Conservation (phyloP, 305 asterid species). For the Fraxinus sp. region DNA sequence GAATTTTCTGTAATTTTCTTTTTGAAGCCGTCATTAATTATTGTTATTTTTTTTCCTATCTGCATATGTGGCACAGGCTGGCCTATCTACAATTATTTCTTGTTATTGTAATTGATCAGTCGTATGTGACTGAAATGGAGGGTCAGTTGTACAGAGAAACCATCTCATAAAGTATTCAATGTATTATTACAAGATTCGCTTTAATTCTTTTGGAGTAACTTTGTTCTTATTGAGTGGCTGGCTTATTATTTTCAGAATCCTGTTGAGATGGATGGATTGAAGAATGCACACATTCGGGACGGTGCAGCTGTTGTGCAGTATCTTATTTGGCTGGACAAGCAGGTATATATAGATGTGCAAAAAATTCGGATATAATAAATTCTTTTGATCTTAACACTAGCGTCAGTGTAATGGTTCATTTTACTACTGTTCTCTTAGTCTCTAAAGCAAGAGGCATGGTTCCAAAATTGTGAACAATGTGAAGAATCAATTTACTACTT, state of each 20-base stretch:
- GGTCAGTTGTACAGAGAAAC: slow-evolving; percentile 1
- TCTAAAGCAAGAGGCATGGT: slow-evolving; percentile 1
- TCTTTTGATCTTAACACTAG: slow-evolving; percentile 1
- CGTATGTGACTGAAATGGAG: neutral
- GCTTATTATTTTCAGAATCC: slow-evolving; percentile 62
- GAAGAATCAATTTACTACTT: neutral
- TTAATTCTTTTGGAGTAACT: neutral
- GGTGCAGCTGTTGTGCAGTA: slow-evolving; percentile 98
- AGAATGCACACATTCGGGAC: slow-evolving; percentile 88
- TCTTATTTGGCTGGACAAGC: slow-evolving; percentile 86
- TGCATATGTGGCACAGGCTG: neutral
- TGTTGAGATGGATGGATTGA: slow-evolving; percentile 87
- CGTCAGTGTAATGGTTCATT: neutral
- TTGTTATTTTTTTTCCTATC: neutral
- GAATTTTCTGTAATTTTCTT: neutral
- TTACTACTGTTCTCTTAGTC: slow-evolving; percentile 11
- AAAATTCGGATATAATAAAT: neutral
- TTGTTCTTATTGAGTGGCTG: slow-evolving; percentile 26
- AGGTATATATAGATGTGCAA: slow-evolving; percentile 41
- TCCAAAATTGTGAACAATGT: slow-evolving; percentile 1
- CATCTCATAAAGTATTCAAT: slow-evolving; percentile 5
- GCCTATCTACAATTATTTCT: neutral
- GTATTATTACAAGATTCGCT: neutral
- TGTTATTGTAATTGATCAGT: slow-evolving; percentile 9
- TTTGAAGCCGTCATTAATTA: neutral